Base-by-base conservation (phyloP, 148 eudicot species). In the Hydrangea macrophylla region DNA sequence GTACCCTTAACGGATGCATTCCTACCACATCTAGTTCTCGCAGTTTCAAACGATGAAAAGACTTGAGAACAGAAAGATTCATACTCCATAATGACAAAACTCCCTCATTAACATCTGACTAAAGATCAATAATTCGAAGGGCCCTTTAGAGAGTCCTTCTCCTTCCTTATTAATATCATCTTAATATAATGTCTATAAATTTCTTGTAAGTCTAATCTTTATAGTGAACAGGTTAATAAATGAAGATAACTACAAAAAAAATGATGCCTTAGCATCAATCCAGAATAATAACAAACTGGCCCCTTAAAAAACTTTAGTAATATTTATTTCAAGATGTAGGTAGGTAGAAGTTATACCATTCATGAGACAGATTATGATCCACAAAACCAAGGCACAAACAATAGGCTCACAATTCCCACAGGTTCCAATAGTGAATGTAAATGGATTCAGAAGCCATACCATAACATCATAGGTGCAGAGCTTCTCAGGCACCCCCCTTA, bases 401-500 rank as follows among this genome's bases (percentile, higher is more conserved):
- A 90, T 79, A 31, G 98, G 98, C 76, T 93, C 98, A 79, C 98
- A 93, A 70, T 93, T 93, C 71, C 98, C 98, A 37, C 98, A 96
- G 30, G 98, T 93, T 79, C 98, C 98, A 64, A 93, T 93, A 27
- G 96, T 93, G 85, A 93, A 93, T 60, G 98, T 93, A 78, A 93
- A 93, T 55, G 98, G 98, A 76, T 93, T 93, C 72, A 93, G 90
- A 71, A 93, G 92, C 98, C 98, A 93, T 56, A 85, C 70, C 76
- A 88, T 85, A 13, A 87, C 85, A 22, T 86, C 81, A 59, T 67
- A 81, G 35, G 73, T 77, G 74, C 81, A 76, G 10, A 78, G 66
- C 23, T 80, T 77, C 62, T 93, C 92, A 22, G 96, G 90, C 27
- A 93, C 95, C 64, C 92, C 94, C 65, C 95, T 86, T 61, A 88